A percentile compares a stretch with the other conserved stretches of the same genome.
Evolutionary conservation across 78 protist species (phyloP).

Genomic region (Dictyostelium discoideum): DNA sequence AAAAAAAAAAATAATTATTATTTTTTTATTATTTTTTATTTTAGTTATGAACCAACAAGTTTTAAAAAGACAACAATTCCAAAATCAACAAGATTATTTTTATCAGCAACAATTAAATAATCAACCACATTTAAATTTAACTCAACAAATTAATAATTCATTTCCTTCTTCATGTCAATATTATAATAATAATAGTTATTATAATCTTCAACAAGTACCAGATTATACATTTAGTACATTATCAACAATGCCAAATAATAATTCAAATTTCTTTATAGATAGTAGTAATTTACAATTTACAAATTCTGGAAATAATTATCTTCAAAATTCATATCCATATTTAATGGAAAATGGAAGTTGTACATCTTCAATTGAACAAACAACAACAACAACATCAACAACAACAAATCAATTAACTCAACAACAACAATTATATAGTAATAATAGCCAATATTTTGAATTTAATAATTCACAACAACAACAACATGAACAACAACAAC

Average conservation of each 20-base stretch:
- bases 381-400: background rate
- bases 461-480: background rate
- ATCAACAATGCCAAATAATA: constrained; percentile 10
- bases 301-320: background rate
- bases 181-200: constrained; percentile 1
- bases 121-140: background rate
- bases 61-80: background rate
- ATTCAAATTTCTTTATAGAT: background rate
- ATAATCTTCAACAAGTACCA: background rate
- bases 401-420: background rate
- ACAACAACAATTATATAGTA: background rate
- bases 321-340: background rate
- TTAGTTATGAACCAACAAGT: background rate
- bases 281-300: background rate
- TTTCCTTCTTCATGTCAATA: background rate
- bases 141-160: background rate
- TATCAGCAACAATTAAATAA: constrained; percentile 2
- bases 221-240: background rate
- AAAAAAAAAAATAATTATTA: too few species aligned
- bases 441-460: background rate
- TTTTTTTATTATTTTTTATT: background rate
- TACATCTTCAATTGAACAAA: background rate
- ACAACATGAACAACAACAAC: background rate
- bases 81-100: background rate
- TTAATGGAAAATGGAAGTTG: background rate